Evolutionary conservation across 495 filamentous ascomycete genomes (phyloP), one percentile per base, ranked within the genome.

Genomic region (Pyrenula aspistea): DNA sequence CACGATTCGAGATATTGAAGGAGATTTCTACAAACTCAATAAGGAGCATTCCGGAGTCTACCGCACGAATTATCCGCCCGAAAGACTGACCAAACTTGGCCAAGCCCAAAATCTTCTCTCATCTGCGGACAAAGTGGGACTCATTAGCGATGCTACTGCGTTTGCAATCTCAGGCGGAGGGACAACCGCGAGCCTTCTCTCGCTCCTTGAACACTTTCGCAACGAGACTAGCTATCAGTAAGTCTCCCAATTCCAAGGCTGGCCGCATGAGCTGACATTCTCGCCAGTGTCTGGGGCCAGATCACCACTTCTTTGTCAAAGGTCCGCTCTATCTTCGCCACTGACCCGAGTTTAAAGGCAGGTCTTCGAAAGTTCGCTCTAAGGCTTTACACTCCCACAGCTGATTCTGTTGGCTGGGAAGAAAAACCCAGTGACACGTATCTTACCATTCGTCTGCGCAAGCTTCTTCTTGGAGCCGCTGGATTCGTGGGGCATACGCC

Each of bases 1-100:
- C 22, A 89, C 80, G 4, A 76, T 97, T 59, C 75, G 77, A 23
- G 82, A 84, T 31, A 66, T 96, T 57, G 83, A 89, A 59, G 79
- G 86, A 53, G 79, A 80, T 57, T 94, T 94, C 63, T 98, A 96
- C 69, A 95, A 95, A 75, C 73, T 96, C 61, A 98, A 98, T 70
- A 80, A 82, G 55, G 80, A 91, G 55, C 86, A 92, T 54, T 85
- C 83, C 53, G 93, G 91, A 12, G 96, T 96, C 72, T 98, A 95
- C 68, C 78, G 92, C 49, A 93, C 90, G 23, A 95, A 94, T 68
- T 94, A 95, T 62, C 87, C 93, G 10, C 83, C 88, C 50, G 74
- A 77, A 25, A 81, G 91, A 20, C 79, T 98, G 31, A 80, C 77
- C 19, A 84, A 88, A 66, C 84, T 98, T 42, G 87, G 91, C 53